These are phyloP conservation scores for Penicillium egyptiacum DNA, from an alignment of 495 filamentous ascomycete genomes.

Conservation along the genomic window DNA sequence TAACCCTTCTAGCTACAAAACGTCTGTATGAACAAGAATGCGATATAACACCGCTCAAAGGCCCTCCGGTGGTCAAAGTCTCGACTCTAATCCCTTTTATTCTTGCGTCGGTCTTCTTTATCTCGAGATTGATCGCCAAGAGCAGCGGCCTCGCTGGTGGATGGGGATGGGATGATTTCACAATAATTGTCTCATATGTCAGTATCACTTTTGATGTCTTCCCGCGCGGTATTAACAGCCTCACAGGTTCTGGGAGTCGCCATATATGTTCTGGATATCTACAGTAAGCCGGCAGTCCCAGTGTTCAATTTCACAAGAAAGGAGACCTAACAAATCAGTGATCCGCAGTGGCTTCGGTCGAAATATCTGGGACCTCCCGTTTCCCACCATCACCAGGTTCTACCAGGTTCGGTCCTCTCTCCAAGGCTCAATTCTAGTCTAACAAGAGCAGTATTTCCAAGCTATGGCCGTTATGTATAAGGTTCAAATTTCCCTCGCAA, in stretches of 20 bases:
- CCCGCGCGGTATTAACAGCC: not conserved
- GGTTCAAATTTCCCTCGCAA: constrained; percentile 42
- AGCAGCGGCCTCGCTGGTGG: constrained; percentile 28
- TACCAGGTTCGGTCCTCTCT: constrained; percentile 21
- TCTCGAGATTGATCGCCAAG: constrained; percentile 30
- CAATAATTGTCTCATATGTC: constrained; percentile 31
- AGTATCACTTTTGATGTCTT: not conserved
- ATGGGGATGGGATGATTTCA: constrained; percentile 37
- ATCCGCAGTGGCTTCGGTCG: constrained; percentile 29
- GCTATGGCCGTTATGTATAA: constrained; percentile 34
- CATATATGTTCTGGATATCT: constrained; percentile 20
- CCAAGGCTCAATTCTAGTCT: not conserved
- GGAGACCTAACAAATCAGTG: constrained; percentile 22
- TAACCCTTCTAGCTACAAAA: constrained; percentile 23
- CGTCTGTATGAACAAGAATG: constrained; percentile 23
- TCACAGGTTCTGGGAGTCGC: constrained; percentile 21
- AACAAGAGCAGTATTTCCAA: constrained; percentile 28
- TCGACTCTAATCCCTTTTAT: constrained; percentile 26
- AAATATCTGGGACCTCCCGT: constrained; percentile 35
- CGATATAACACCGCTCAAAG: constrained; percentile 16
- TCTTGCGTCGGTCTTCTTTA: constrained; percentile 29
- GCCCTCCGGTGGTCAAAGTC: constrained; percentile 12
- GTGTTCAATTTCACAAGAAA: not conserved
- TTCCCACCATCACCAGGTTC: constrained; percentile 25
- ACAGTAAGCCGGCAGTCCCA: constrained; percentile 14